Conservation (phyloP, 495 filamentous ascomycete genomes). For the Aspergillus baeticus region DNA sequence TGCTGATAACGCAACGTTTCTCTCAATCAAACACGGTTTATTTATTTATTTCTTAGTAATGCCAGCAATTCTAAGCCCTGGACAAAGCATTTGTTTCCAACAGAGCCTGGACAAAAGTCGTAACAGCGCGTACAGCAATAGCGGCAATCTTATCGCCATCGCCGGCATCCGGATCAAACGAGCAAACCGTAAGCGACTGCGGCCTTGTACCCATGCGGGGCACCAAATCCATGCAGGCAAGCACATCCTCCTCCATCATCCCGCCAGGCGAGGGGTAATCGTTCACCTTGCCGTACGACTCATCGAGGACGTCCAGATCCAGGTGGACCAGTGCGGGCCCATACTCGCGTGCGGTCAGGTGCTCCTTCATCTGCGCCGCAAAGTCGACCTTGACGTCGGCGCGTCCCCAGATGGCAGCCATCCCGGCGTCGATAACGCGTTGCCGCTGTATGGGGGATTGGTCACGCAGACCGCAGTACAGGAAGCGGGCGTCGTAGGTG, state of each 20-base stretch:
- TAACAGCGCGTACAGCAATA: conserved; percentile 14
- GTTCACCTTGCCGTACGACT: conserved; percentile 25
- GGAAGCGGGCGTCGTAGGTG: conserved; percentile 1
- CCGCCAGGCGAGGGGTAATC: conserved; percentile 25
- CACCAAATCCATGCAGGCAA: conserved; percentile 23
- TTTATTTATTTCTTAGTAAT: no score
- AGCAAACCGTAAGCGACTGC: conserved; percentile 21
- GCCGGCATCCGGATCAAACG: conserved; percentile 27
- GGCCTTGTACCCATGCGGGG: conserved; percentile 10
- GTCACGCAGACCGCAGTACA: conserved; percentile 13
- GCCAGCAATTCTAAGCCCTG: no score
- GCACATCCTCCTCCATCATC: conserved; percentile 19
- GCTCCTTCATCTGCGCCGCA: conserved; percentile 5
- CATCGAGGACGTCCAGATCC: conserved; percentile 26
- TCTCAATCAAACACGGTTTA: no score
- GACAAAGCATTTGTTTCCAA: no score
- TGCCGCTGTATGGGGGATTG: conserved; percentile 18
- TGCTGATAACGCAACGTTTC: no score
- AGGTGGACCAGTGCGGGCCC: conserved; percentile 12
- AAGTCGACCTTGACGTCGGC: conserved; percentile 19
- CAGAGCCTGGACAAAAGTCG: no score
- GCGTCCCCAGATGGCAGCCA: conserved; percentile 21
- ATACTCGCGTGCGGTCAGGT: conserved; percentile 11
- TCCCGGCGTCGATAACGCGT: conserved; percentile 16
- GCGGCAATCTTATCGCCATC: conserved; percentile 25